Base-by-base conservation (phyloP, 2,329 filamentous ascomycete species). In the Trichophyton verrucosum region DNA sequence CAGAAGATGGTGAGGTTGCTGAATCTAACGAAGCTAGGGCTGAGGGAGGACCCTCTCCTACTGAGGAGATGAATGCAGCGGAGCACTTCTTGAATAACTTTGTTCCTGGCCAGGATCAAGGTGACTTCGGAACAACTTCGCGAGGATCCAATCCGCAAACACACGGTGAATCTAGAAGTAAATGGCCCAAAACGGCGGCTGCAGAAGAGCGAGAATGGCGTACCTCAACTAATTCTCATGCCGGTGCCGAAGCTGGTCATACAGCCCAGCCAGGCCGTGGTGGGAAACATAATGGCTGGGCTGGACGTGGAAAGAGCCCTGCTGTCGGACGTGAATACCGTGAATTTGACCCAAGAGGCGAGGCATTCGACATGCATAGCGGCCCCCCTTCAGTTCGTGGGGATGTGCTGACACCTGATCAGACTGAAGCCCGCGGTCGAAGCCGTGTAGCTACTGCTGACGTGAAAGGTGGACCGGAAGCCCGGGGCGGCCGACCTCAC, bases 61-160 rank as follows among this genome's bases (percentile, higher is more conserved):
- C 65, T 15, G 71, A 74, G 60, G 67, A 70, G 36, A 65, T 68
- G 46, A 71, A 65, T 55, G 73, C 69, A n/a, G 72, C 73, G 9
- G 74, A 76, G 55, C 67, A 69, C 15, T 76, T 76, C 56, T 65
- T 75, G 13, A 70, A 70, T 57, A 68, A 66, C n/a, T 72, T 75
- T 24, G 62, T 66, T 15, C 68, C 73, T 20, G 69, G 60, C 7
- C 58, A 66, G 40, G 62, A 63, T 47, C 40, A 47, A 9, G 62
- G 64, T 13, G 61, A 64, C 24, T 61, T 62, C 40, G 61, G 62
- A 60, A 24, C 40, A 2, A 49, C n/a, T 20, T 40, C 57, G 9
- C 58, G 61, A 24, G 46, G 59, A 24, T 27, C 51, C 15, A 61
- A 63, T 40, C 61, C 61, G 17, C 61, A 60, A 17, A n/a, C 11